Base-by-base conservation (phyloP, 257 asterid species). In the Misopates orontium region DNA sequence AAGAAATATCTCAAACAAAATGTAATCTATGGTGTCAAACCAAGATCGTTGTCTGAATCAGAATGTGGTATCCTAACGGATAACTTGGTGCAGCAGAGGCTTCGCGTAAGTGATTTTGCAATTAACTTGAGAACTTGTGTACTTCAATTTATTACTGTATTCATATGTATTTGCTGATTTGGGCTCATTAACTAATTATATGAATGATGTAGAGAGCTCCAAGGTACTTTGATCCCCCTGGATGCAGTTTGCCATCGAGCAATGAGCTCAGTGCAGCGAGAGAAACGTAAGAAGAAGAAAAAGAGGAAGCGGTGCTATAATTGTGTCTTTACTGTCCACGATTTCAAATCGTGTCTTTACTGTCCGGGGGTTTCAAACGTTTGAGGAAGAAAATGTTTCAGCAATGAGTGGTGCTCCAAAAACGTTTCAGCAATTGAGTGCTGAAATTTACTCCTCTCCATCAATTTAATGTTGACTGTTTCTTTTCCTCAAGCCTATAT, bases 191-290 rank as follows among this genome's bases (percentile, higher is more conserved):
- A 55, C 66, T 70, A 42, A 31, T 40, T 49, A 60, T 68, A 42
- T 18, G 18, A 56, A 28, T 66, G 60, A 67, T 80, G 53, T 24
- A 83, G 86, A 70, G 63, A 62, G 69, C 76, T 67, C 75, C 79
- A 23, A 71, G 82, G 60, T 75, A 80, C 36, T 78, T 73, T 48
- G 70, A 64, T 8, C 44, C 19, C 28, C 62, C 68, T 39, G 73
- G 42, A 39, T 53, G 41, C 59, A 20, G 50, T 60, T 57, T 45
- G 56, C 19, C 0, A 21, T 32, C 57, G 63, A 61, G 48, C 67
- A 16, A 36, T 24, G 36, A 36, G 12, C 65, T 57, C 48, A 72
- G 62, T 50, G 67, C 62, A 71, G 66, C n/a, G 36, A 61, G 21
- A 41, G 42, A 36, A 10, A 12, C 10, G 5, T 22, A 39, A 69